Conservation (phyloP, 306 rosid genomes). For the Cicer cuneatum region DNA sequence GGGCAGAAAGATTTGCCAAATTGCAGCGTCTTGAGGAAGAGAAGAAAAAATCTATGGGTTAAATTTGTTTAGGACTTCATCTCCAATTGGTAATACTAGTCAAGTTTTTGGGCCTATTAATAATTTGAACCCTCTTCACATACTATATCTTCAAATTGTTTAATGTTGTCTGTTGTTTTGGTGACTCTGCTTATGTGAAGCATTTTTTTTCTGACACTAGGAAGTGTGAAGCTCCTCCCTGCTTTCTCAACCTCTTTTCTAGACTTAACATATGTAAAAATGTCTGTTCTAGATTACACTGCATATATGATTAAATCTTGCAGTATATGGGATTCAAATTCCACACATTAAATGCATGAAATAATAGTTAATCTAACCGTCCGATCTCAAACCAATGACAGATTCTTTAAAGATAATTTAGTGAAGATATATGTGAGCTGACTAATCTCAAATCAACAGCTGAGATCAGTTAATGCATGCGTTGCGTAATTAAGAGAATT, state of each 20-base stretch:
- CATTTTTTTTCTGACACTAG: not conserved
- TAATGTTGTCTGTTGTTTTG: conserved; percentile 31
- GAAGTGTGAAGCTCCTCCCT: conserved; percentile 20
- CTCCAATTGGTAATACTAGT: conserved; percentile 7
- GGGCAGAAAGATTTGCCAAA: conserved; percentile 71
- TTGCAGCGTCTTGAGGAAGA: conserved; percentile 75
- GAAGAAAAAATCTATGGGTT: conserved; percentile 65
- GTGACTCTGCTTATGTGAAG: conserved; percentile 30
- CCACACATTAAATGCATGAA: too few relatives aligned
- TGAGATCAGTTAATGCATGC: not conserved
- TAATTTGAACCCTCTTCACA: conserved; percentile 15
- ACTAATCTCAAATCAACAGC: too few relatives aligned
- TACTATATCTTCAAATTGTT: conserved; percentile 14
- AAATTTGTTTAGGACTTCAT: conserved; percentile 33
- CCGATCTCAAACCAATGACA: too few relatives aligned
- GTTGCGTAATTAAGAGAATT: too few relatives aligned
- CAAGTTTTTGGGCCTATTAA: conserved; percentile 25
- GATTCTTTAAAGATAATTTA: too few relatives aligned
- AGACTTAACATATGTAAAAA: not conserved
- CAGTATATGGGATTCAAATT: too few relatives aligned
- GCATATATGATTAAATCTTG: too few relatives aligned
- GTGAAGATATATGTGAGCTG: too few relatives aligned
- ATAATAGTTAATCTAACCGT: too few relatives aligned
- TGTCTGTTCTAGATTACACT: not conserved
- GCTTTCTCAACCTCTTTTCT: not conserved